These are phyloP conservation scores for Alloteropsis semialata DNA, from an alignment of 176 grass and related monocot species.

Conservation along the genomic window DNA sequence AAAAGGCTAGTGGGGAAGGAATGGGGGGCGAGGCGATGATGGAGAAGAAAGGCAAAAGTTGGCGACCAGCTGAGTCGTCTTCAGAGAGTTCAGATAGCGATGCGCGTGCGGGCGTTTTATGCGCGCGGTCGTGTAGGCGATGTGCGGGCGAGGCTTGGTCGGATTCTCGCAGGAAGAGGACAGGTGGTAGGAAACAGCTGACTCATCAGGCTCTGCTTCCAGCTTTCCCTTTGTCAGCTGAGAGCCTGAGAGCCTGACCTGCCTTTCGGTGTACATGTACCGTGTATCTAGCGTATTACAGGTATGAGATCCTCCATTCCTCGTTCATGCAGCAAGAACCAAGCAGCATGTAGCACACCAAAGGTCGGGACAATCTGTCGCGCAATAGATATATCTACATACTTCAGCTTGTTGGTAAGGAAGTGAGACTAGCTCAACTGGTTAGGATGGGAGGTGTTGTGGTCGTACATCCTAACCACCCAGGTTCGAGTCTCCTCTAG, in stretches of 20 bases:
- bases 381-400: too few species aligned
- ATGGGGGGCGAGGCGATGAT: background rate
- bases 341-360: too few species aligned
- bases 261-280: background rate
- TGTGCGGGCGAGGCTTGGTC: background rate
- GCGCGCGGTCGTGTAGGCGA: background rate
- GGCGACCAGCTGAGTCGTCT: conserved; percentile 8
- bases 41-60: conserved; percentile 40
- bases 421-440: too few species aligned
- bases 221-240: conserved; percentile 13
- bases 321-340: too few species aligned
- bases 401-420: too few species aligned
- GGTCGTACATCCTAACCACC: too few species aligned
- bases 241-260: too few species aligned
- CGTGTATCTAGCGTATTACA: background rate
- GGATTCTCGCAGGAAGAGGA: conserved; percentile 44
- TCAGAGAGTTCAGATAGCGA: background rate
- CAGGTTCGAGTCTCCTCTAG: too few species aligned
- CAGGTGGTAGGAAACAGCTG: conserved; percentile 34
- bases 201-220: background rate
- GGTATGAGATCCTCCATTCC: background rate
- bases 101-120: conserved; percentile 50
- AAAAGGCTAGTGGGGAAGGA: background rate
- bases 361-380: too few species aligned
- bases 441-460: too few species aligned